Conservation (phyloP, 2,329 filamentous ascomycete genomes). For the Podosphaera aphanis region DNA sequence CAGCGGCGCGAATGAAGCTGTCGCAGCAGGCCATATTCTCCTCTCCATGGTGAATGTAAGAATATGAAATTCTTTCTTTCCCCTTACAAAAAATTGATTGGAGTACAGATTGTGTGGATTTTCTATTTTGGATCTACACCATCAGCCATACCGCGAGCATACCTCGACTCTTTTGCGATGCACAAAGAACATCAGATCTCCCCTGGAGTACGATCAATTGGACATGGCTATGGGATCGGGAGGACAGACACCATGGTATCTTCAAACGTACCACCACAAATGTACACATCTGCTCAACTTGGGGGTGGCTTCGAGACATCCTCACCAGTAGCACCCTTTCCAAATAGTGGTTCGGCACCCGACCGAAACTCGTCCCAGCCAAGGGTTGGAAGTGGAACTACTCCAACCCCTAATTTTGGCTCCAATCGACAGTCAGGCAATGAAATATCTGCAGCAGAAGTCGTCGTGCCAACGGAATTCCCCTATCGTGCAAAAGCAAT, state of each 20-base stretch:
- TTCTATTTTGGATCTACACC: constrained; percentile 95
- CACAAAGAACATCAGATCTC: constrained; percentile 46
- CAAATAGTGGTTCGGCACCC: constrained; percentile 10
- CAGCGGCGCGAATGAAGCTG: constrained; percentile 55
- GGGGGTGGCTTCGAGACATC: constrained; percentile 91
- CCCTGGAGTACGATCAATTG: constrained; percentile 25
- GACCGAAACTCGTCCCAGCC: constrained; percentile 38
- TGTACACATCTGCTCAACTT: constrained; percentile 94
- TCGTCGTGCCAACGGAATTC: constrained; percentile 66
- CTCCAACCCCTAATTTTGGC: constrained; percentile 16
- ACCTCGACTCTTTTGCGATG: constrained; percentile 85
- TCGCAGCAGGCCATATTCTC: constrained; percentile 79
- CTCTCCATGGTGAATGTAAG: constrained; percentile 79
- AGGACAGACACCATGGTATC: constrained; percentile 70
- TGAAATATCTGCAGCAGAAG: constrained; percentile 22
- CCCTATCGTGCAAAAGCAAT: constrained; percentile 96
- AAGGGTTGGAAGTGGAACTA: constrained; percentile 18
- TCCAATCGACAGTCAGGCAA: constrained; percentile 14
- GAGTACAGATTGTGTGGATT: constrained; percentile 70
- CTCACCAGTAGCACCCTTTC: constrained; percentile 39
- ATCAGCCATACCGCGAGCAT: constrained; percentile 62
- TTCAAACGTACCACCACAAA: constrained; percentile 59
- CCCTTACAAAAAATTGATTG: neutral
- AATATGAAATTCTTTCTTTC: constrained; percentile 6
- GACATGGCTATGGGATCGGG: constrained; percentile 43